Base-by-base conservation (phyloP, 768 basidiomycete species). In the Tricholoma bakamatsutake region DNA sequence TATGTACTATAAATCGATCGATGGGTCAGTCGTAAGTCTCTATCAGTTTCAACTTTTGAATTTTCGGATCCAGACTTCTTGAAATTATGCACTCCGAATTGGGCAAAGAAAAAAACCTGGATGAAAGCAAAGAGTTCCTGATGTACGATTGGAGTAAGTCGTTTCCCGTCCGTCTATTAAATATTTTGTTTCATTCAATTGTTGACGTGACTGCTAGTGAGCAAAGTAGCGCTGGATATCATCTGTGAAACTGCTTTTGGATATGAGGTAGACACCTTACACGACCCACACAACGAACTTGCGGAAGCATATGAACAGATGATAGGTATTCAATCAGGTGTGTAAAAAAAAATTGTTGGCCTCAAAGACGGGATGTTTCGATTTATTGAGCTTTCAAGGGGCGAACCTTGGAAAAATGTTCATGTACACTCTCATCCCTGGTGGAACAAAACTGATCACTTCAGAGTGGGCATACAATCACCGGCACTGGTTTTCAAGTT, bases 151-250 rank as follows among this genome's bases (percentile, higher is more conserved):
- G 76, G 76, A 74, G 78, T 79, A 62, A n/a, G 77, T 71, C 15
- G n/a, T 11, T n/a, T 2, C 12, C n/a, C 15, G 31, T 3, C 13
- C 30, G 7, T 7, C 17, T 6, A 0, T 40, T 18, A 5, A 17
- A 11, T 17, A 0, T 15, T 27, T 39, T 43, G 4, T 6, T 5
- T 28, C 18, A 12, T 35, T 15, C 12, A 15, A 7, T 13, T 9
- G 7, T 35, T n/a, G 17, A 37, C 7, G 28, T 51, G 31, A 30
- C 9, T 39, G 21, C 13, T 47, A 80, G 78, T 79, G 73, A 75
- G 75, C 59, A 80, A 78, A 66, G 76, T 74, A 0, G 80, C 80
- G 0, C 70, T 82, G 7, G 79, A 81, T 58, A 78, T 80, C 53
- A 80, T 81, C 45, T 80, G 78, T 64, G 69, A 70, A 6, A 76